Evolutionary conservation across 805 yeast genomes (phyloP).

Genomic region (Wickerhamomyces bisporus): DNA sequence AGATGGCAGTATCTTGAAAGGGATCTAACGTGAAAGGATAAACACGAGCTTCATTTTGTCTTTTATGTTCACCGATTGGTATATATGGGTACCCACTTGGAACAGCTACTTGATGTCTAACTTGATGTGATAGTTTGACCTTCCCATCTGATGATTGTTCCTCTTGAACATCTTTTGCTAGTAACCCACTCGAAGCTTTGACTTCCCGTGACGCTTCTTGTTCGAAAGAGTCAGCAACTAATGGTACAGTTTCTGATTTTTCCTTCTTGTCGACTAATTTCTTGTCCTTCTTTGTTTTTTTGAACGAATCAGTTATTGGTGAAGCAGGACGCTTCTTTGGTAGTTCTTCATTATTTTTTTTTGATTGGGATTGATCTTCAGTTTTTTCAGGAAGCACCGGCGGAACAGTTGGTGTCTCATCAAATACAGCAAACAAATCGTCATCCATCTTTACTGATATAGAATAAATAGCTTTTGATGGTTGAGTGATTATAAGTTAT

Average conservation of each 20-base stretch:
- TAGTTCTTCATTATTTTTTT: conserved; percentile 18
- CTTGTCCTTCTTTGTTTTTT: conserved; percentile 23
- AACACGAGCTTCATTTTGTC: conserved; percentile 73
- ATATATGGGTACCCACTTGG: conserved; percentile 87
- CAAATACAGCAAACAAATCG: conserved; percentile 59
- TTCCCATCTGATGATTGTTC: conserved; percentile 33
- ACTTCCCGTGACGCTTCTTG: conserved; percentile 89
- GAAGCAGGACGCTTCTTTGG: conserved; percentile 22
- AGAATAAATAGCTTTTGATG: neutral
- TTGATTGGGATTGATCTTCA: conserved; percentile 2
- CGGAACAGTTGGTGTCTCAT: conserved; percentile 43
- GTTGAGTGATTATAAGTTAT: too few species aligned
- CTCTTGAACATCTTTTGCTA: conserved; percentile 33
- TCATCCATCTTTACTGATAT: conserved; percentile 27
- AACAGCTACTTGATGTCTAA: conserved; percentile 94
- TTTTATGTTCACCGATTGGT: conserved; percentile 85
- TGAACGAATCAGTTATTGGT: conserved; percentile 9
- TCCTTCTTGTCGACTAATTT: conserved; percentile 32
- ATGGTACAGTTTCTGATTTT: conserved; percentile 52
- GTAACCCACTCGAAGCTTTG: conserved; percentile 70
- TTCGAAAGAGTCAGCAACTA: conserved; percentile 82
- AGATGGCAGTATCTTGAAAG: conserved; percentile 93
- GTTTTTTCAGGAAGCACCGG: conserved; percentile 13
- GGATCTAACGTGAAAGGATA: conserved; percentile 95
- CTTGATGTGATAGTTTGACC: conserved; percentile 83